Percentiles rank a stretch among this genome's conserved stretches.
These are phyloP conservation scores for Aspergillus pseudoterreus DNA, from an alignment of 2,329 filamentous ascomycete species.

Conservation along the genomic window DNA sequence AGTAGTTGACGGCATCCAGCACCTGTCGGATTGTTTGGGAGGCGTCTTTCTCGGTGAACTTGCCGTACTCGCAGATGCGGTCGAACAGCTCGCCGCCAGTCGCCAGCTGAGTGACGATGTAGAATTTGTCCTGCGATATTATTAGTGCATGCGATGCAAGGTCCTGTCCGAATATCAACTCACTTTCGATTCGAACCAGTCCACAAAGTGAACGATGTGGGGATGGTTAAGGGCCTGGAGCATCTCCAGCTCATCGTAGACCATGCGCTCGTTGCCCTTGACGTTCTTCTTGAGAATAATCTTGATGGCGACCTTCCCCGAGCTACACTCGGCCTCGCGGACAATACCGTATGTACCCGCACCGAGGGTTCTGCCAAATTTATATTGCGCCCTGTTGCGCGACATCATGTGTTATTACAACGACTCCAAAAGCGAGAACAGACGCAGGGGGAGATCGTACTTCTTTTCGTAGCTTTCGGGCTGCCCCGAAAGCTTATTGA, in stretches of 20 bases:
- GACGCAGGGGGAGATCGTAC: constrained; percentile 47
- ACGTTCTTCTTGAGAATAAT: constrained; percentile 99
- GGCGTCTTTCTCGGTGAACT: constrained; percentile 97
- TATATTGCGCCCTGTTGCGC: constrained; percentile 69
- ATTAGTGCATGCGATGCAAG: constrained; percentile 8
- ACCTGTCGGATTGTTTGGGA: constrained; percentile 94
- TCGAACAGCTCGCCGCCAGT: constrained; percentile 97
- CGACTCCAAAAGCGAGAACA: not conserved
- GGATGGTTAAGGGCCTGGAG: constrained; percentile 86
- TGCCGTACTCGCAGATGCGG: constrained; percentile 94
- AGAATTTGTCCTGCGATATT: constrained; percentile 83
- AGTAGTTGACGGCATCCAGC: constrained; percentile 86
- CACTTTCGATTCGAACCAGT: constrained; percentile 98
- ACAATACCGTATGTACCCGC: constrained; percentile 98
- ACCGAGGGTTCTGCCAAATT: constrained; percentile 87
- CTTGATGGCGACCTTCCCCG: constrained; percentile 87
- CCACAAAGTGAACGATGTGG: constrained; percentile 94
- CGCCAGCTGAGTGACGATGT: constrained; percentile 95
- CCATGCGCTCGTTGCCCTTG: constrained; percentile 97
- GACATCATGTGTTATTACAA: constrained; percentile 8
- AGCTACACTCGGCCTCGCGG: constrained; percentile 81
- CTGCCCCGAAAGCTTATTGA: constrained; percentile 94
- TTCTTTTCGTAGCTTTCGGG: constrained; percentile 99
- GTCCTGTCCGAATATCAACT: constrained; percentile 23
- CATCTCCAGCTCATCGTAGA: constrained; percentile 94